Base-by-base conservation (phyloP, 306 rosid species). In the Notholithocarpus densiflorus region DNA sequence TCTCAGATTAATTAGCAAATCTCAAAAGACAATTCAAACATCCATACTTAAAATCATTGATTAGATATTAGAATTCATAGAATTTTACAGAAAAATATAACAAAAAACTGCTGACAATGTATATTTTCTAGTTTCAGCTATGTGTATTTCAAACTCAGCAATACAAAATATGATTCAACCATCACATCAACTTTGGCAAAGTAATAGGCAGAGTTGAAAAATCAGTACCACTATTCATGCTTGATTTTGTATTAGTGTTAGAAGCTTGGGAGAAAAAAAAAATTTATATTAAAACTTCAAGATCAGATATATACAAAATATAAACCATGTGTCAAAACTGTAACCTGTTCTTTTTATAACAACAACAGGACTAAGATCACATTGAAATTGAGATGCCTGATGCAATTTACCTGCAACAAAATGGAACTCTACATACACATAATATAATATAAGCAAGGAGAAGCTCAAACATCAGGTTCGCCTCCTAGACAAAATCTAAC, bases 331-430 rank as follows among this genome's bases (percentile, higher is more conserved):
- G n/a, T 31, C 56, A 81, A 62, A 75, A 60, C 45, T 72, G 71
- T 23, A 24, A 72, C 65, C 59, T 77, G 74, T 62, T 55, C 56
- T 55, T 77, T 45, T 69, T 68, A 78, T 65, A 73, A 62, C 68
- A 57, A 37, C 6, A 55, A 68, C 2, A 17, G 75, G 32, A 10
- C 61, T 69, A 54, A 43, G 24, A 45, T 52, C 37, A 31, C 68
- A 31, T 70, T 64, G 59, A 60, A 61, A 79, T 26, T 13, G 72
- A 61, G 40, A 68, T 68, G 52, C 62, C 66, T 37, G 56, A 68
- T 43, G 73, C 79, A 82, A 71, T 73, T 85, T 86, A 92, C 97
- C 90, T 84, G 82, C 62, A 79, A 80, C 61, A 78, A 73, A 68
- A 57, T 45, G 73, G 37, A 37, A 66, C 51, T 79, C 83, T 71